phyloP scores from a whole-genome alignment of 2,329 filamentous ascomycete genomes.

The Akanthomyces muscarius region DNA sequence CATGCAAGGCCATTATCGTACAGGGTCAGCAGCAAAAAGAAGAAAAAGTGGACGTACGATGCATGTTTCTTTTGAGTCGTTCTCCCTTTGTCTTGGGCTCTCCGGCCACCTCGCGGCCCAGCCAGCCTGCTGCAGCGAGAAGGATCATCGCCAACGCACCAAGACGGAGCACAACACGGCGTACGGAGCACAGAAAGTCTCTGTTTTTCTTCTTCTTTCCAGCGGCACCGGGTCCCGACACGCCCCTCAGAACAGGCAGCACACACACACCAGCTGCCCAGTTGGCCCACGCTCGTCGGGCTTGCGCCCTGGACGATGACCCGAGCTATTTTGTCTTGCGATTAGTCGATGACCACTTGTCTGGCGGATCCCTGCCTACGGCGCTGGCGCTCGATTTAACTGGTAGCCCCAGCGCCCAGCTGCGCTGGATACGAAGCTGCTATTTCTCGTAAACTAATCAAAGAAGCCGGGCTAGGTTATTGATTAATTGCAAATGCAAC shows the following conservation, averaged over 20 bases:
- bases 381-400: not conserved
- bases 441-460: not conserved
- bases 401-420: slow-evolving; percentile 1
- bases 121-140: not conserved
- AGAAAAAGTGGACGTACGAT: slow-evolving; percentile 3
- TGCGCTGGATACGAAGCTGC: slow-evolving; percentile 5
- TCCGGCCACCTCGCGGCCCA: not conserved
- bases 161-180: not conserved
- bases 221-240: not conserved
- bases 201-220: not conserved
- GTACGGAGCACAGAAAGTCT: not conserved
- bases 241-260: not conserved
- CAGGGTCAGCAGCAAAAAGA: not conserved
- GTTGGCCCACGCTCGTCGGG: not conserved
- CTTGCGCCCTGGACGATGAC: not conserved
- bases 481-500: not conserved
- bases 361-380: not conserved
- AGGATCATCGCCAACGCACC: slow-evolving; percentile 13
- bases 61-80: not conserved
- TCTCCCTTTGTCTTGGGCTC: not conserved
- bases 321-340: not conserved
- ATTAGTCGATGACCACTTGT: not conserved
- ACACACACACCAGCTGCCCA: not conserved
- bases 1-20: slow-evolving; percentile 9
- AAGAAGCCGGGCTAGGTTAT: not conserved